Evolutionary conservation across 2,329 filamentous ascomycete species (phyloP).

Genomic region (Zymoseptoria pseudotritici): DNA sequence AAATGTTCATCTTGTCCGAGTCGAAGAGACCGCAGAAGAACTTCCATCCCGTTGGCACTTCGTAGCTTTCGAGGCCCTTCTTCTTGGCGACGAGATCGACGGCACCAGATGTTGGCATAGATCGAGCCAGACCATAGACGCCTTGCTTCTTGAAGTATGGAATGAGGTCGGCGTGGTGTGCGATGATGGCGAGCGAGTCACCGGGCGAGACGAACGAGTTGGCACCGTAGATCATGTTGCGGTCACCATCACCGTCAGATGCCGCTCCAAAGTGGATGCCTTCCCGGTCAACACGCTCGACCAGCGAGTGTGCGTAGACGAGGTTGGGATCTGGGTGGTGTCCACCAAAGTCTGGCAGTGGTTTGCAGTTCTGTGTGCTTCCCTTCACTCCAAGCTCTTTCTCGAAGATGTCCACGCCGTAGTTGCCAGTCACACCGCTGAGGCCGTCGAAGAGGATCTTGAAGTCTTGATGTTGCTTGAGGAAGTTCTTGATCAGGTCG

Average conservation of each 20-base stretch:
- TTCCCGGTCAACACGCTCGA: slow-evolving; percentile 86
- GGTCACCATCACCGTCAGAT: slow-evolving; percentile 93
- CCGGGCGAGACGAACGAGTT: slow-evolving; percentile 94
- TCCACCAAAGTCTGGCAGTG: slow-evolving; percentile 90
- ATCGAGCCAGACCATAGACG: slow-evolving; percentile 88
- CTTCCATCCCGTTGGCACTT: slow-evolving; percentile 98
- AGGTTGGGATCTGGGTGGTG: slow-evolving; percentile 97
- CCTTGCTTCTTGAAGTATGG: slow-evolving; percentile 98
- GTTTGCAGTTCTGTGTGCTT: slow-evolving; percentile 85
- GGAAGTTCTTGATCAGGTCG: slow-evolving; percentile 88
- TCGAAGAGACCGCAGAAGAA: slow-evolving; percentile 98
- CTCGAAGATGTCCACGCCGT: slow-evolving; percentile 91
- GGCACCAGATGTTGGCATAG: slow-evolving; percentile 94
- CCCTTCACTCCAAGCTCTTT: slow-evolving; percentile 78
- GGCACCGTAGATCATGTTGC: slow-evolving; percentile 99
- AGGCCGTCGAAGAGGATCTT: slow-evolving; percentile 95
- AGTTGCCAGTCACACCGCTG: slow-evolving; percentile 89
- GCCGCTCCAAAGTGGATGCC: slow-evolving; percentile 93
- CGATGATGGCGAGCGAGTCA: slow-evolving; percentile 95
- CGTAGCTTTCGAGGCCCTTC: slow-evolving; percentile 84
- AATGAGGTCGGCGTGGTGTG: slow-evolving; percentile 91
- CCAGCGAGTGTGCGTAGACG: slow-evolving; percentile 89
- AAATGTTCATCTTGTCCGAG: slow-evolving; percentile 92
- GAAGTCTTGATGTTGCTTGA: slow-evolving; percentile 79
- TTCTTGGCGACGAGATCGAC: slow-evolving; percentile 94